Conservation (phyloP, 2,329 filamentous ascomycete genomes). For the Fusarium cicatricum region DNA sequence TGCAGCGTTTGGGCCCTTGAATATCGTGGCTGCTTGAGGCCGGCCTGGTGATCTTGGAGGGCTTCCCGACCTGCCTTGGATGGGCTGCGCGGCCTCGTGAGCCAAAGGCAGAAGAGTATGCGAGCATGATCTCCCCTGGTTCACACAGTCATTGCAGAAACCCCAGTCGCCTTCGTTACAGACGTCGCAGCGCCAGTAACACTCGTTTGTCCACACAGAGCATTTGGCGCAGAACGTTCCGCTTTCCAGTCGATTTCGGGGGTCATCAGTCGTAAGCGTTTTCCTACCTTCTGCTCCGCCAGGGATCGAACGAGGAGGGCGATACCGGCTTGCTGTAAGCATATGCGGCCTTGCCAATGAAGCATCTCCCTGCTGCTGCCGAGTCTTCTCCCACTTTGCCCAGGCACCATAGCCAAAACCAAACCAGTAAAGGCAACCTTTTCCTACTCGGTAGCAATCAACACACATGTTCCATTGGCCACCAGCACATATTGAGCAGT, state of each 20-base stretch:
- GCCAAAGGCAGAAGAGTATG: constrained; percentile 82
- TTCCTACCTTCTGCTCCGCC: constrained; percentile 64
- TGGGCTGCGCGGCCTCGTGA: constrained; percentile 58
- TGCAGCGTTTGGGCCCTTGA: constrained; percentile 56
- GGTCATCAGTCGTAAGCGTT: constrained; percentile 72
- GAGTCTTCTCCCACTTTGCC: constrained; percentile 68
- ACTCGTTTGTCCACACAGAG: constrained; percentile 75
- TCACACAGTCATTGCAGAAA: constrained; percentile 88
- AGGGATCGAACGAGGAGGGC: constrained; percentile 57
- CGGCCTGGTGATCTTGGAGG: constrained; percentile 53
- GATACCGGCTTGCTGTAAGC: constrained; percentile 65
- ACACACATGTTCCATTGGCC: constrained; percentile 83
- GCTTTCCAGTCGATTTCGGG: constrained; percentile 71
- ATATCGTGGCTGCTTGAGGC: constrained; percentile 57
- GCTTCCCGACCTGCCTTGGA: constrained; percentile 49
- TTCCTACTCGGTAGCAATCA: constrained; percentile 78
- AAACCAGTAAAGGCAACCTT: constrained; percentile 86
- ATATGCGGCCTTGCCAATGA: constrained; percentile 62
- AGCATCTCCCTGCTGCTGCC: constrained; percentile 48
- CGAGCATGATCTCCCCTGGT: constrained; percentile 80
- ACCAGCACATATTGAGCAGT: constrained; percentile 74
- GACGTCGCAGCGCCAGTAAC: constrained; percentile 86
- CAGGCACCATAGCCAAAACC: constrained; percentile 82
- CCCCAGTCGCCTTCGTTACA: constrained; percentile 97
- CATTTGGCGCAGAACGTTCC: constrained; percentile 89